These are phyloP conservation scores for Hanseniaspora taiwanica DNA, from an alignment of 805 yeast species.

Conservation along the genomic window DNA sequence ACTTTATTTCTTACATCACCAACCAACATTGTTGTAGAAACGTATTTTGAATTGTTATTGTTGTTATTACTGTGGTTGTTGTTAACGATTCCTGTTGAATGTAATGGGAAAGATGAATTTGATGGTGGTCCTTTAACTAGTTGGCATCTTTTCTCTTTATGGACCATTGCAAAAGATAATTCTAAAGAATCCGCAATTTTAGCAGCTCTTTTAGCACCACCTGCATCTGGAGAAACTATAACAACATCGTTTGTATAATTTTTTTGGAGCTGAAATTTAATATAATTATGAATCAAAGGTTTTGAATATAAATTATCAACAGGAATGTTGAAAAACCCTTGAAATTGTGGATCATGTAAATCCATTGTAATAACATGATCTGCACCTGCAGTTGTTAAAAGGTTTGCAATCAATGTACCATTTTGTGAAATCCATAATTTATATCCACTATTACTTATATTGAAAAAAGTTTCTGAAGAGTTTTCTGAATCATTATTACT, in stretches of 20 bases:
- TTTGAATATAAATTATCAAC: slow-evolving; percentile 87
- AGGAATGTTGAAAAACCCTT: slow-evolving; percentile 92
- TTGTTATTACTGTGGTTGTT: slow-evolving; percentile 7
- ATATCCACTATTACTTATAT: slow-evolving; percentile 47
- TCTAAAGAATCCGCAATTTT: slow-evolving; percentile 84
- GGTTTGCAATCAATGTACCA: slow-evolving; percentile 81
- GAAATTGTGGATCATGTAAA: slow-evolving; percentile 93
- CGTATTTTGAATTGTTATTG: slow-evolving; percentile 17
- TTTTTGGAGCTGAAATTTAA: slow-evolving; percentile 61
- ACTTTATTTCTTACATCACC: slow-evolving; percentile 83
- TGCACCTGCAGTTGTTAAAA: slow-evolving; percentile 86
- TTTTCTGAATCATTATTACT: slow-evolving; percentile 10
- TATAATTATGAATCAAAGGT: slow-evolving; percentile 78
- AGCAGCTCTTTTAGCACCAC: slow-evolving; percentile 97
- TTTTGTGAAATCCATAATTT: slow-evolving; percentile 94
- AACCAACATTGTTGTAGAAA: slow-evolving; percentile 86
- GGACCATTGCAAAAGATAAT: slow-evolving; percentile 85
- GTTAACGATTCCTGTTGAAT: slow-evolving; percentile 11
- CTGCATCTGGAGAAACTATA: slow-evolving; percentile 95
- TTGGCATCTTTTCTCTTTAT: slow-evolving; percentile 69
- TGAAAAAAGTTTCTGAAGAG: slow-evolving; percentile 20
- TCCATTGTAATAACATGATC: slow-evolving; percentile 97
- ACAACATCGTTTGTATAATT: slow-evolving; percentile 77
- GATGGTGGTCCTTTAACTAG: slow-evolving; percentile 24
- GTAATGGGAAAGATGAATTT: slow-evolving; percentile 17